These are phyloP conservation scores for Mucor plumbeus DNA, from an alignment of 371 early-diverging fungal genomes.

Conservation along the genomic window DNA sequence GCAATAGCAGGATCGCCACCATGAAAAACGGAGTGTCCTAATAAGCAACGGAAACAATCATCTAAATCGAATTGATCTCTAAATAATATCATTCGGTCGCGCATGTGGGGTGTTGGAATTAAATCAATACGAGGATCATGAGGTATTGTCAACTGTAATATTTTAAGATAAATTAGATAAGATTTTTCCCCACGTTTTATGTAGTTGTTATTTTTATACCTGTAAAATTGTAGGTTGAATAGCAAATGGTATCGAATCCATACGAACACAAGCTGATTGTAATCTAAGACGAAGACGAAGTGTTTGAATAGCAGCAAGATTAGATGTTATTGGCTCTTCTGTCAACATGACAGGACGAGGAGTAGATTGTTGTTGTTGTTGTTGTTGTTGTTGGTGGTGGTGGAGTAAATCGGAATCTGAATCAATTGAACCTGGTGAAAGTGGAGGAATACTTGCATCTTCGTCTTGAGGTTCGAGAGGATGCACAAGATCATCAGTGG, in stretches of 20 bases:
- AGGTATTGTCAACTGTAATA: conserved; percentile 50
- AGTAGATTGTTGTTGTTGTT: conserved; percentile 1
- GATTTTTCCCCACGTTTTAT: conserved; percentile 4
- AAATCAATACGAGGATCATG: conserved; percentile 68
- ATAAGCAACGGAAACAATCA: conserved; percentile 59
- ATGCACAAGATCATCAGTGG: conserved; percentile 31
- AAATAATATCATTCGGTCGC: conserved; percentile 68
- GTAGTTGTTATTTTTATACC: conserved; percentile 33
- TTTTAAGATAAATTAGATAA: conserved; percentile 14
- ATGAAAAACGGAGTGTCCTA: conserved; percentile 58
- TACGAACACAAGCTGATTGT: conserved; percentile 42
- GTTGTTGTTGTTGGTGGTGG: conserved; percentile 4
- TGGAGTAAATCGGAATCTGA: conserved; percentile 3
- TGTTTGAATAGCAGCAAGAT: conserved; percentile 49
- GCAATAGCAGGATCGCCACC: conserved; percentile 63
- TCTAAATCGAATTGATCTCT: conserved; percentile 63
- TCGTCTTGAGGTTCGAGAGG: conserved; percentile 25
- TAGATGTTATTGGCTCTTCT: conserved; percentile 34
- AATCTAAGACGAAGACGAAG: conserved; percentile 45
- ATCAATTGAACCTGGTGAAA: conserved; percentile 13
- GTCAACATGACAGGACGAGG: conserved; percentile 28
- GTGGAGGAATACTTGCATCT: conserved; percentile 15
- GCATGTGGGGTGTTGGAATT: conserved; percentile 63
- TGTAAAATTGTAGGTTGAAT: conserved; percentile 53
- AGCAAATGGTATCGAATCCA: conserved; percentile 40